Evolutionary conservation across 176 grass and related monocot species (phyloP), one percentile per base, ranked within the genome.

Genomic region (Juncus effusus): DNA sequence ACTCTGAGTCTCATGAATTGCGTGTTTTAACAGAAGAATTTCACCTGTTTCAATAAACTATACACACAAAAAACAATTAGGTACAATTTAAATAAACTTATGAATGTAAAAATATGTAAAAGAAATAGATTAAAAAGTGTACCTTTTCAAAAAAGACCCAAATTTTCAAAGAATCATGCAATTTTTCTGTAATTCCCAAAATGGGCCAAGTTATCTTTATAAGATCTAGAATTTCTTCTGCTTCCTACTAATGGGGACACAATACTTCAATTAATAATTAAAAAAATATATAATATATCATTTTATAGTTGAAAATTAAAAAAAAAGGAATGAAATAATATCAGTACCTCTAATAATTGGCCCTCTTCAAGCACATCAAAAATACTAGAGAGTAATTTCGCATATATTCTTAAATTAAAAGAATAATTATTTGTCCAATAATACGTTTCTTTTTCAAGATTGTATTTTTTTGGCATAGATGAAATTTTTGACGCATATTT

Each of bases 311-410:
- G 60, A 53, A 28, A 65, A 67, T 66, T 59, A 66, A 40, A 15
- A 63, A 59, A 62, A 44, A 61, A n/a, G 10, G 38, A 10, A 61
- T 70, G 60, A 82, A 4, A 44, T 73, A 77, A 5, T 63, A 61
- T 76, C 16, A 62, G 70, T 75, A 96, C 91, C 91, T 96, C 84
- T 68, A 96, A 53, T 66, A 96, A 72, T 12, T 91, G 81, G n/a
- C 87, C 87, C 64, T 91, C 87, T 85, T 96, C 91, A 10, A 96
- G 91, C 80, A 91, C 74, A 85, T 96, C 91, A 74, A 96, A 96
- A 50, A 96, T 80, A 74, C 79, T 88, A 69, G 38, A 85, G 61
- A 96, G 87, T 54, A 96, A 76, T 41, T 85, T 96, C 79, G 87
- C 87, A 76, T 96, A 96, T 58, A 96, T 10, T 69, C 74, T 90